These are phyloP conservation scores for Entomortierella beljakovae DNA, from an alignment of 192 early-diverging fungal species.

Conservation along the genomic window DNA sequence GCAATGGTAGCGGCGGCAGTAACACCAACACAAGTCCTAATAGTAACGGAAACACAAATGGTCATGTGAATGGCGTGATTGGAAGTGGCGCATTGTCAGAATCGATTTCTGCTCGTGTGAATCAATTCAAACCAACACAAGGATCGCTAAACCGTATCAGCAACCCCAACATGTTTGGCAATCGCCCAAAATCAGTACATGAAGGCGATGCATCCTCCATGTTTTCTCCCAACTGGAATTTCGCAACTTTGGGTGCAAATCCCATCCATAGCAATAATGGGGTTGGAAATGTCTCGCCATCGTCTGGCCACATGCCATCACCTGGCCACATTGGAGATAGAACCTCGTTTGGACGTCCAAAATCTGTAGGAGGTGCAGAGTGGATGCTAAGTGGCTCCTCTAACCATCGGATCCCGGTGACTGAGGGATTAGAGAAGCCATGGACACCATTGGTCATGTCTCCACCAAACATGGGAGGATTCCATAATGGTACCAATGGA, in stretches of 20 bases:
- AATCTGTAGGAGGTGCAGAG: constrained; percentile 61
- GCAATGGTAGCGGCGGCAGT: constrained; percentile 8
- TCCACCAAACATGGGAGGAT: constrained; percentile 42
- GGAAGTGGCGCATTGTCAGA: constrained; percentile 34
- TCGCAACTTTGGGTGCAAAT: constrained; percentile 40
- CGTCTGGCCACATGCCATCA: constrained; percentile 32
- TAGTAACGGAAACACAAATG: constrained; percentile 20
- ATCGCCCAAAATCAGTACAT: constrained; percentile 50
- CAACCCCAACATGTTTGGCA: constrained; percentile 18
- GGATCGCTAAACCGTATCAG: constrained; percentile 35
- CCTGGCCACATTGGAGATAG: constrained; percentile 46
- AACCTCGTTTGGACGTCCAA: constrained; percentile 54
- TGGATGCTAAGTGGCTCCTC: constrained; percentile 41
- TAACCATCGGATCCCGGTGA: not conserved
- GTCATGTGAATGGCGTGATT: constrained; percentile 22
- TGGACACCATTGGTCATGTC: constrained; percentile 47
- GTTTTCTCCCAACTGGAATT: constrained; percentile 50
- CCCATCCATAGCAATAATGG: constrained; percentile 21
- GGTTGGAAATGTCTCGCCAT: not conserved
- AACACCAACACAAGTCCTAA: constrained; percentile 3
- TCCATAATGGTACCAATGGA: constrained; percentile 46
- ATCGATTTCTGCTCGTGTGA: constrained; percentile 24
- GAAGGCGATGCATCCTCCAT: constrained; percentile 46
- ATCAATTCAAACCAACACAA: constrained; percentile 20
- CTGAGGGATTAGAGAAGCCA: constrained; percentile 36